phyloP scores from a whole-genome alignment of 768 basidiomycete species.

The Mrakia blollopis region DNA sequence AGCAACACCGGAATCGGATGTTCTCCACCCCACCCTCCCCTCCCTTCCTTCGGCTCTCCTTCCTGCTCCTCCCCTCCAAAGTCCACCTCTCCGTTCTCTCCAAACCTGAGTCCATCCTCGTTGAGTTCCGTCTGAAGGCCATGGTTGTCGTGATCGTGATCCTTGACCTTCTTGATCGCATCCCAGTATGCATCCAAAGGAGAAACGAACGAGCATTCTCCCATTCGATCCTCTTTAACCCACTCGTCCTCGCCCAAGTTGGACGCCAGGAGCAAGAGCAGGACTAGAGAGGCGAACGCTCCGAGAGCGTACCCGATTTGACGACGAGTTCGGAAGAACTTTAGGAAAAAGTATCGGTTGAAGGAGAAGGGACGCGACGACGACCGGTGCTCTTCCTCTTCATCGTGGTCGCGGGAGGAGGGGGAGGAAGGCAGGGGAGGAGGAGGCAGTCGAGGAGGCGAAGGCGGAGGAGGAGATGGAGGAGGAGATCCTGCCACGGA shows the following conservation, averaged over 20 bases:
- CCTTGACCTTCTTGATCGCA: background rate
- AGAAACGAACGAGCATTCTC: background rate
- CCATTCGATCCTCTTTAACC: background rate
- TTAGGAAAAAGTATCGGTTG: too few relatives aligned
- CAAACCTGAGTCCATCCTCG: background rate
- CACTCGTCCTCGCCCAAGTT: background rate
- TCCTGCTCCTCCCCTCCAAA: background rate
- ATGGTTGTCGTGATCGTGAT: background rate
- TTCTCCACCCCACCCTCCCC: background rate
- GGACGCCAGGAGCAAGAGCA: background rate
- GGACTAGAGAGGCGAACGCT: background rate
- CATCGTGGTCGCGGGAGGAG: too few relatives aligned
- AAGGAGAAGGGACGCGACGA: background rate
- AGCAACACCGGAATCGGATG: background rate
- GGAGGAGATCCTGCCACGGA: too few relatives aligned
- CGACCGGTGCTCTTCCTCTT: too few relatives aligned
- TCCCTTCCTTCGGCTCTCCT: background rate
- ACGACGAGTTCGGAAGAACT: background rate
- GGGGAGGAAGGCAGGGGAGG: too few relatives aligned
- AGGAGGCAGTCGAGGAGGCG: too few relatives aligned
- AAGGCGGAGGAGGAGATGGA: too few relatives aligned
- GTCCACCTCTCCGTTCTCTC: background rate
- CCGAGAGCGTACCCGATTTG: background rate
- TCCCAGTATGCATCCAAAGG: background rate
- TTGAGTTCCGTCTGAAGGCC: background rate